These are phyloP conservation scores for Erysimum cheiranthoides DNA, from an alignment of 345 rosid species.

Conservation along the genomic window DNA sequence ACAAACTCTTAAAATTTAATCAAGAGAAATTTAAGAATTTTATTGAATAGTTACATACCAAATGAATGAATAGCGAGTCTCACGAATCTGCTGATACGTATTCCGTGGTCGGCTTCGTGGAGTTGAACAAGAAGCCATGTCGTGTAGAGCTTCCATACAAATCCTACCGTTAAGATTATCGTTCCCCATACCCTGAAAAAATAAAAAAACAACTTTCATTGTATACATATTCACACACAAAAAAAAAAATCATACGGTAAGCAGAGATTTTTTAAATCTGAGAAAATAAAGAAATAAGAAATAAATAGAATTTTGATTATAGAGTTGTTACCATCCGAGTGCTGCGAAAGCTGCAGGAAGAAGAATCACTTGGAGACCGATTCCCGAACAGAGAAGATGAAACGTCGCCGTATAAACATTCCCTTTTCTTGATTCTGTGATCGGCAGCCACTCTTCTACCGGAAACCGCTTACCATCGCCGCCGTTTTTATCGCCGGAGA, in stretches of 20 bases:
- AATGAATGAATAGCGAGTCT: constrained; percentile 65
- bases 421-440: constrained; percentile 88
- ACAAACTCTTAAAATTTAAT: background rate
- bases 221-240: background rate
- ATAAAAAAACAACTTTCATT: background rate
- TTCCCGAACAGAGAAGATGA: constrained; percentile 86
- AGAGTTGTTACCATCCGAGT: constrained; percentile 75
- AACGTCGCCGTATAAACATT: constrained; percentile 79
- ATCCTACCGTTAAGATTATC: constrained; percentile 56
- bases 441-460: constrained; percentile 73
- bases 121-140: constrained; percentile 74
- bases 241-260: background rate
- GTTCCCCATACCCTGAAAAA: constrained; percentile 78
- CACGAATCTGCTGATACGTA: constrained; percentile 75
- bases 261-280: background rate
- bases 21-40: background rate
- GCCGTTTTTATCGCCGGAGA: constrained; percentile 35
- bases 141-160: constrained; percentile 85
- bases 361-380: constrained; percentile 85
- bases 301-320: background rate
- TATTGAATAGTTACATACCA: constrained; percentile 47
- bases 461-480: constrained; percentile 29
- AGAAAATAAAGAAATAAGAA: background rate
- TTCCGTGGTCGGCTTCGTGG: constrained; percentile 68
- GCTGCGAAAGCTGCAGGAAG: constrained; percentile 85